phyloP scores from a whole-genome alignment of 2,329 filamentous ascomycete genomes.

The Coniella vitis region DNA sequence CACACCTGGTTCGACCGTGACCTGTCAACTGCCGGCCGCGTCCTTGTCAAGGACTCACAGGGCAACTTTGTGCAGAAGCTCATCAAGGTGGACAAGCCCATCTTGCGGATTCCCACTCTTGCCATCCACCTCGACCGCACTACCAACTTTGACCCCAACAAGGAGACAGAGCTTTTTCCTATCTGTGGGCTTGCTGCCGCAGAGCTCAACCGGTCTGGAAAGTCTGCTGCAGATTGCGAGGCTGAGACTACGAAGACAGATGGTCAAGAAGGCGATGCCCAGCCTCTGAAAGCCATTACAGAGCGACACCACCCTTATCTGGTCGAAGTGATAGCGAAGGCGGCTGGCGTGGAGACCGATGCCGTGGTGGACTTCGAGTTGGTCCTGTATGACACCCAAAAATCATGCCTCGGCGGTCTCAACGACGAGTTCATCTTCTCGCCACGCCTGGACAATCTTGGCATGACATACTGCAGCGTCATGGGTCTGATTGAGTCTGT shows the following conservation, averaged over 20 bases:
- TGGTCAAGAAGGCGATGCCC: slow-evolving; percentile 50
- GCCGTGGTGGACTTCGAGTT: slow-evolving; percentile 91
- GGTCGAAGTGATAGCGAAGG: slow-evolving; percentile 74
- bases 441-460: slow-evolving; percentile 88
- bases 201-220: slow-evolving; percentile 73
- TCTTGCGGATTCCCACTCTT: slow-evolving; percentile 85
- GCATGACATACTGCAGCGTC: slow-evolving; percentile 92
- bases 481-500: slow-evolving; percentile 79
- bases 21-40: slow-evolving; percentile 80
- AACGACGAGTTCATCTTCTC: slow-evolving; percentile 95
- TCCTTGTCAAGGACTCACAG: slow-evolving; percentile 68
- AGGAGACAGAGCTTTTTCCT: slow-evolving; percentile 91
- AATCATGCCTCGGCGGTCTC: slow-evolving; percentile 79
- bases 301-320: slow-evolving; percentile 87
- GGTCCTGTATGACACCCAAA: slow-evolving; percentile 94
- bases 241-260: slow-evolving; percentile 27
- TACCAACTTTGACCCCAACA: slow-evolving; percentile 86
- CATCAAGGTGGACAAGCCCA: slow-evolving; percentile 83
- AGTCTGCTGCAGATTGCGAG: slow-evolving; percentile 36
- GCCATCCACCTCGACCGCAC: slow-evolving; percentile 90
- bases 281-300: slow-evolving; percentile 67
- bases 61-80: slow-evolving; percentile 76
- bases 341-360: slow-evolving; percentile 62
- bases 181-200: slow-evolving; percentile 83
- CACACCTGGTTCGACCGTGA: slow-evolving; percentile 98